Percentiles rank a stretch among this genome's conserved stretches.
Conservation (phyloP, 75 land plant species). For the Picea sitchensis region DNA sequence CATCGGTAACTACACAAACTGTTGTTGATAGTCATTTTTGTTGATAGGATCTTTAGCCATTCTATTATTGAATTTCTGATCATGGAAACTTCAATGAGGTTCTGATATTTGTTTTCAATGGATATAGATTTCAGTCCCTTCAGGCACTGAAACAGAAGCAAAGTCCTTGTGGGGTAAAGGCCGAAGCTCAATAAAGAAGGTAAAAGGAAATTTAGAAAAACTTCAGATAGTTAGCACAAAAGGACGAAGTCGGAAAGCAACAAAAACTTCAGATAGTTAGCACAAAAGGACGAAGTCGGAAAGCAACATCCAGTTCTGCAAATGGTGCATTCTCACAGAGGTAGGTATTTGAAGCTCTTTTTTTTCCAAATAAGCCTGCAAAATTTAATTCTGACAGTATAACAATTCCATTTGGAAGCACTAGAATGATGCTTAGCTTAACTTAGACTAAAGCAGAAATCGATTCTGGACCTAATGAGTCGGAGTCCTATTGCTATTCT, state of each 20-base stretch:
- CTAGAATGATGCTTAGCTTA: not conserved
- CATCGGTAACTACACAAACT: not conserved
- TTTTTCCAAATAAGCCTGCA: not conserved
- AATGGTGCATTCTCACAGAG: constrained; percentile 66
- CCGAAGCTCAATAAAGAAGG: constrained; percentile 44
- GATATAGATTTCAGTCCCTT: constrained; percentile 14
- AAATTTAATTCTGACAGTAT: not conserved
- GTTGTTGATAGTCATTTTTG: not conserved
- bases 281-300: constrained; percentile 51
- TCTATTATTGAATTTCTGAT: not conserved
- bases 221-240: constrained; percentile 21
- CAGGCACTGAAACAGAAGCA: constrained; percentile 34
- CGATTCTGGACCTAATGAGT: not conserved
- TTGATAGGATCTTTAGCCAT: not conserved
- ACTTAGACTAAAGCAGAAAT: not conserved
- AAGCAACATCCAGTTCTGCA: constrained; percentile 42
- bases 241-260: constrained; percentile 48
- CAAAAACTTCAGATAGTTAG: constrained; percentile 16
- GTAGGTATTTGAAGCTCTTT: constrained; percentile 35
- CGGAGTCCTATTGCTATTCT: not conserved
- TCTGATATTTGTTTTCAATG: constrained; percentile 1
- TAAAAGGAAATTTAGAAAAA: constrained; percentile 56
- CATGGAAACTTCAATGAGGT: not conserved
- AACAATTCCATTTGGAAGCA: not conserved
- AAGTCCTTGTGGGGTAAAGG: constrained; percentile 47